phyloP scores from a whole-genome alignment of 306 rosid genomes.

The Bauhinia variegata region DNA sequence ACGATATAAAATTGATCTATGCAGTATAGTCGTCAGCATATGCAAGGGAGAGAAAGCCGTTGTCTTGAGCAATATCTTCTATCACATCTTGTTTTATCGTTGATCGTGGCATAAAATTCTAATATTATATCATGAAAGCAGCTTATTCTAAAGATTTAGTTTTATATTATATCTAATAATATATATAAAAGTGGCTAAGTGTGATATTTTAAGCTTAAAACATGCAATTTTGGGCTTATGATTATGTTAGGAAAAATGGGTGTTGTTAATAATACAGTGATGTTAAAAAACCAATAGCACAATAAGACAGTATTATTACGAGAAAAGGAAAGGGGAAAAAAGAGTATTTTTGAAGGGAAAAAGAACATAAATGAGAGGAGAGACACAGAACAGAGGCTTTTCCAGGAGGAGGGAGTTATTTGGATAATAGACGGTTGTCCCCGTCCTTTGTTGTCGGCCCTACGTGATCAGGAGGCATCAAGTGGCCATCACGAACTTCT shows the following conservation, averaged over 20 bases:
- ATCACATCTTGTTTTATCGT: no score
- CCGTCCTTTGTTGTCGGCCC: slow-evolving; percentile 76
- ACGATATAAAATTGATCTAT: slow-evolving; percentile 37
- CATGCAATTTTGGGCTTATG: not conserved
- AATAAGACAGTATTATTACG: no score
- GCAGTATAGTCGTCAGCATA: slow-evolving; percentile 52
- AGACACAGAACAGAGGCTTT: slow-evolving; percentile 65
- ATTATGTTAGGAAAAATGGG: not conserved
- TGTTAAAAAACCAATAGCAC: no score
- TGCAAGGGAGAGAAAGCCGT: slow-evolving; percentile 42
- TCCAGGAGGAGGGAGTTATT: slow-evolving; percentile 42
- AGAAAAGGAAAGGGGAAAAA: no score
- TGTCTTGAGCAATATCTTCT: no score
- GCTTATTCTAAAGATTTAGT: no score
- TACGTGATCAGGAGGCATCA: slow-evolving; percentile 37
- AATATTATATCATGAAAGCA: no score
- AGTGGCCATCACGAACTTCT: no score
- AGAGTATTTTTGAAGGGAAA: not conserved
- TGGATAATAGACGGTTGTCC: slow-evolving; percentile 66
- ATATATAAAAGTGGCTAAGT: no score
- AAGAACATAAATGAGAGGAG: slow-evolving; percentile 1
- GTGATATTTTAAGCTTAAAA: not conserved
- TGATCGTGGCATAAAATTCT: no score
- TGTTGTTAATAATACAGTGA: no score
- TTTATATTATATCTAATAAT: no score